phyloP scores from a whole-genome alignment of 306 rosid species.

The Arachis stenosperma region DNA sequence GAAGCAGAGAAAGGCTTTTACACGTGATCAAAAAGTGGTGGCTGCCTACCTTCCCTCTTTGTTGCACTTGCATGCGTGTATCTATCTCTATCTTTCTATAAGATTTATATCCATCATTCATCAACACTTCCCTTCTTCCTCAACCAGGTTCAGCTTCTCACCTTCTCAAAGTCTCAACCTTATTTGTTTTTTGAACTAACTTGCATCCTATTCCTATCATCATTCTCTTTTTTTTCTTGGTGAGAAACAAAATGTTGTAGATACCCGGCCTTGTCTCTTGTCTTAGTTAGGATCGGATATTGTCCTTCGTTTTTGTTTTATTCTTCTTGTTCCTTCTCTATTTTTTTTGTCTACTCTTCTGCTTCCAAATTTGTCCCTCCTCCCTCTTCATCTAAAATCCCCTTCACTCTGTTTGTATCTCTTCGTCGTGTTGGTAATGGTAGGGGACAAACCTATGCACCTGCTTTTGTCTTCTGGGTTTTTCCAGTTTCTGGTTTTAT shows the following conservation, averaged over 20 bases:
- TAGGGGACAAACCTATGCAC: slow-evolving; percentile 56
- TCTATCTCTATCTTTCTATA: slow-evolving; percentile 17
- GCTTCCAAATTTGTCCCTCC: slow-evolving; percentile 47
- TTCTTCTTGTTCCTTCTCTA: slow-evolving; percentile 42
- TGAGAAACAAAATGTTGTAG: slow-evolving; percentile 22
- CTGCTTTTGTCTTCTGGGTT: slow-evolving; percentile 68
- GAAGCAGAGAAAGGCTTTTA: slow-evolving; percentile 46
- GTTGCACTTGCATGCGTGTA: slow-evolving; percentile 47
- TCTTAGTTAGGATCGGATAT: slow-evolving; percentile 27
- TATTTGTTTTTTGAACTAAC: no score
- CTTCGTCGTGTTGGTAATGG: slow-evolving; percentile 45
- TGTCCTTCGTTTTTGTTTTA: slow-evolving; percentile 45
- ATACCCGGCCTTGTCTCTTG: slow-evolving; percentile 29
- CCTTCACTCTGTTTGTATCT: slow-evolving; percentile 49
- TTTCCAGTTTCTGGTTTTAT: slow-evolving; percentile 50
- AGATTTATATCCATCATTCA: not conserved
- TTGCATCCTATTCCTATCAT: no score
- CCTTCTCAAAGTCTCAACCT: no score
- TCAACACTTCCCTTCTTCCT: not conserved
- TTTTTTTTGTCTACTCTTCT: slow-evolving; percentile 15
- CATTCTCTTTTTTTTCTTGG: not conserved
- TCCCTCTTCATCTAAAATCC: not conserved
- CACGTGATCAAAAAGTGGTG: slow-evolving; percentile 50
- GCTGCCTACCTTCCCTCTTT: no score
- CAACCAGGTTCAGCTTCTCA: not conserved